Base-by-base conservation (phyloP, 2,329 filamentous ascomycete species). In the Fusarium kyushuense region DNA sequence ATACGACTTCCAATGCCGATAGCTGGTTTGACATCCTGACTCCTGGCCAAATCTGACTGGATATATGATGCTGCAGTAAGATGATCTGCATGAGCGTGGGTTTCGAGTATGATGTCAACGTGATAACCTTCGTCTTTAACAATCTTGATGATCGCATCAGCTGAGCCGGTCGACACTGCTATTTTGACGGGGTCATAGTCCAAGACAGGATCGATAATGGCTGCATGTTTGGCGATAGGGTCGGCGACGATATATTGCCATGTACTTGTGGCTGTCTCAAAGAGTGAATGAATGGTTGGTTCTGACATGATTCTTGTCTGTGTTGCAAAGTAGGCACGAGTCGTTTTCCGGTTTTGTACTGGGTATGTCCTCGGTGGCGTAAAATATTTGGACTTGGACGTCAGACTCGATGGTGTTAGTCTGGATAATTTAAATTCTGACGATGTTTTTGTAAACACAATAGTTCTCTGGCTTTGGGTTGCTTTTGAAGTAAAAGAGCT, bases 231-330 rank as follows among this genome's bases (percentile, higher is more conserved):
- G 0, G 85, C 87, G 0, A 72, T 58, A 0, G 85, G 82, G 62
- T 90, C 87, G 1, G 82, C 84, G 2, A 90, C 83, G 1, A 90
- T 67, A 63, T 89, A 89, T 71, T 90, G 88, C 84, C 84, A 89
- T 13, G 86, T 87, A 12, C 79, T 80, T 0, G 88, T 83, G 9
- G 63, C 54, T 5, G 45, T 30, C 27, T 73, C 71, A 21, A 73
- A 73, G 0, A 74, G 11, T 16, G 63, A 45, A 5, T 74, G 63
- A 1, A 74, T 23, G 0, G 25, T 49, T 19, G 71, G 69, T 7
- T 73, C 69, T 6, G 38, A 17, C 43, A 45, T 58, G 13, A 17
- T 21, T 7, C 2, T 23, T 1, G 19, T 40, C 6, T 33, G 10
- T 1, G 49, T 61, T 14, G 56, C 33, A 7, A 54, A 62, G 21